Evolutionary conservation across 2,329 filamentous ascomycete genomes (phyloP), one percentile per base, ranked within the genome.

Genomic region (Stachybotrys chartarum): DNA sequence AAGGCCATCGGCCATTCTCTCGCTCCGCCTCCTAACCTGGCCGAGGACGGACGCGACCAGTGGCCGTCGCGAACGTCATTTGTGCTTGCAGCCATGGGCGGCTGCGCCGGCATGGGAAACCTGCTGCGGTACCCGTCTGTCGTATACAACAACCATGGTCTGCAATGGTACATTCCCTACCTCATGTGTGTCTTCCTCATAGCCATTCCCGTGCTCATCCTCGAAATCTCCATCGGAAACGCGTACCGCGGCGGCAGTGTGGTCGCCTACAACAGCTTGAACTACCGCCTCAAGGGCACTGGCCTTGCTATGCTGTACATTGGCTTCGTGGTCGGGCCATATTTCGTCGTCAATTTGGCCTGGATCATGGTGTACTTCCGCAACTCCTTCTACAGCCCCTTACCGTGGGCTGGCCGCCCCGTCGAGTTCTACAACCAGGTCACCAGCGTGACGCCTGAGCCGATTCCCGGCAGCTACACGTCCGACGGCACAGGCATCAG

Each of bases 161-260:
- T 83, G 6, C 80, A 83, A 61, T 84, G 81, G 81, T 84, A 82
- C 64, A 76, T 83, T 17, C 81, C 80, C 0, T 84, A 83, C 58
- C 63, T 83, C 5, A 68, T 83, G 55, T 77, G 78, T 6, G 73
- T 83, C 6, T 76, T 79, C 57, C 63, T 81, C 16, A 73, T 82
- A 55, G 79, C 79, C 45, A 81, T 82, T 47, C 79, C 79, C 0
- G 73, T 77, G 0, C 71, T 82, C 42, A 73, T 80, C 18, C 72
- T 52, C n/a, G 81, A 84, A 63, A 80, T 83, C 52, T 87, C 87
- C 54, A 90, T 89, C 53, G 90, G 90, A 50, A 88, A 83, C 61
- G 79, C 80, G 5, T 81, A 82, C 61, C 78, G 79, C 12, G 79
- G 78, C 45, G 80, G 80, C 12, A 76, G 75, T 3, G 77, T 81